Evolutionary conservation across 83 land plant species (phyloP), one percentile per base, ranked within the genome.

Genomic region (Diphasiastrum complanatum): DNA sequence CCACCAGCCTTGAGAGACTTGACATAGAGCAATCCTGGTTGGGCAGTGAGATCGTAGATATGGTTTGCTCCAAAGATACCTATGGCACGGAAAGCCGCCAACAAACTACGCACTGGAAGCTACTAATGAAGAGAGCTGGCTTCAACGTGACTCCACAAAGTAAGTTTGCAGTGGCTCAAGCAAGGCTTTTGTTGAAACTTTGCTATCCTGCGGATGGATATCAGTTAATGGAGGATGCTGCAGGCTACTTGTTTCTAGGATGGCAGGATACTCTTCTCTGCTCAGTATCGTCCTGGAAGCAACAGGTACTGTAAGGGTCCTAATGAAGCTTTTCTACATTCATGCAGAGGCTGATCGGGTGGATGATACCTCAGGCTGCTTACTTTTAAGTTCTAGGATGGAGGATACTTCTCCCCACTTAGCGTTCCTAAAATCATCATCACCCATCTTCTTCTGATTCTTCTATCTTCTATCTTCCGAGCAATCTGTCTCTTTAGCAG

Each of bases 141-240:
- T 75, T 69, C 23, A 19, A 28, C 16, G 37, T 72, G 0, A 57
- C 59, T 10, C 36, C 43, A 0, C 45, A 80, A 3, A 81, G 81
- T 45, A 72, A 36, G 37, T 77, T 76, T 23, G 78, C 72, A 53
- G 60, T 71, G 12, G 69, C 78, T 41, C 84, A 84, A 50, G 84
- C 84, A 2, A 72, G 65, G 66, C 59, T 80, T 5, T 57, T 80
- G 45, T 37, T 84, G 8, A 79, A 77, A 1, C 51, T 79, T 5
- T 84, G 67, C 66, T 74, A 70, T n/a, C n/a, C n/a, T n/a, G n/a
- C n/a, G 16, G 84, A 80, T 51, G 84, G 79, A 14, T 80, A 74
- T 47, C 47, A 76, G 16, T 71, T 80, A 28, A 81, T 66, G 51
- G 76, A 74, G n/a, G n/a, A n/a, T 30, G 35, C 51, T 26, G 26